Percentiles rank a stretch among this genome's conserved stretches.
phyloP scores from a whole-genome alignment of 371 early-diverging fungal genomes.

The Nosema bombycis region DNA sequence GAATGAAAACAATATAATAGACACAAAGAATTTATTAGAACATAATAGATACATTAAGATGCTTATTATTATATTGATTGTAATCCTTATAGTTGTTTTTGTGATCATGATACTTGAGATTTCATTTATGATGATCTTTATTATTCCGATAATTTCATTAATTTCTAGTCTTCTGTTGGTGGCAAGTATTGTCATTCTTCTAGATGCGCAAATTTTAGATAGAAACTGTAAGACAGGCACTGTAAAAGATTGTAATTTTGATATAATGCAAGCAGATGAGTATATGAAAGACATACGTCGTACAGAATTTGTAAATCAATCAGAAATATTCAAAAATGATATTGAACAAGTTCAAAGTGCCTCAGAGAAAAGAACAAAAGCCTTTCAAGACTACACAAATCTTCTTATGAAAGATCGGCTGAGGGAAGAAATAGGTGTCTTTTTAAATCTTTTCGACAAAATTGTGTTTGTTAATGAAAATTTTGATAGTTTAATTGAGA shows the following conservation, averaged over 20 bases:
- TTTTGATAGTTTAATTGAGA: conserved; percentile 41
- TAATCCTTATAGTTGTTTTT: neutral
- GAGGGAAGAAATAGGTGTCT: conserved; percentile 22
- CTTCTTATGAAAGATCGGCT: conserved; percentile 8
- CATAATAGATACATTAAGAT: neutral
- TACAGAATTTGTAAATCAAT: conserved; percentile 8
- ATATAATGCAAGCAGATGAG: neutral
- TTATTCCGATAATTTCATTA: neutral
- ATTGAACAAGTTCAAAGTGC: conserved; percentile 9
- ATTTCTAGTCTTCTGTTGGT: neutral
- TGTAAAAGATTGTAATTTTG: conserved; percentile 32
- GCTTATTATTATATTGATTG: neutral
- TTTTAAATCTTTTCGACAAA: conserved; percentile 51
- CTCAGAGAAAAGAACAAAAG: conserved; percentile 1
- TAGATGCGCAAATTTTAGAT: conserved; percentile 43
- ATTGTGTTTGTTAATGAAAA: conserved; percentile 50
- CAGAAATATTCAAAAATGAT: conserved; percentile 16
- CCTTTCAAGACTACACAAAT: conserved; percentile 19
- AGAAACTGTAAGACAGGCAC: conserved; percentile 42
- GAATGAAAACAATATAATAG: neutral
- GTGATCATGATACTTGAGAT: conserved; percentile 4
- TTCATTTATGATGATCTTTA: neutral
- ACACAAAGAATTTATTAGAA: neutral
- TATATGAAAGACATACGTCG: neutral
- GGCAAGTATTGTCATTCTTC: conserved; percentile 17